A percentile compares a stretch with the other conserved stretches of the same genome.
phyloP scores from a whole-genome alignment of 2,329 filamentous ascomycete genomes.

The Dothideomycetes sp. region DNA sequence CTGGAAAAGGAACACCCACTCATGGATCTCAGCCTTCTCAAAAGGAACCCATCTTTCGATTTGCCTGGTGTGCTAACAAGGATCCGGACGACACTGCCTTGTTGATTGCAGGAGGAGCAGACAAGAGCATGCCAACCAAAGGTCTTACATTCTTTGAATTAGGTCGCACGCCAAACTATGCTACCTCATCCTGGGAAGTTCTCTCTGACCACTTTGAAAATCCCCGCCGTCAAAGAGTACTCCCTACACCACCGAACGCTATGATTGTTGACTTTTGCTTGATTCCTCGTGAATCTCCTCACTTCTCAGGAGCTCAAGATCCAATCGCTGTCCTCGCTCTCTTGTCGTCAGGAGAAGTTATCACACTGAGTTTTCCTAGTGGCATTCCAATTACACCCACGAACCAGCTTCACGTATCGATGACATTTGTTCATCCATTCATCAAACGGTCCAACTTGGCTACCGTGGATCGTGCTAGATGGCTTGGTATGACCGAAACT shows the following conservation, averaged over 20 bases:
- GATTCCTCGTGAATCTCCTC: slow-evolving; percentile 71
- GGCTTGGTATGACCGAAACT: slow-evolving; percentile 85
- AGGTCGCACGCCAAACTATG: slow-evolving; percentile 79
- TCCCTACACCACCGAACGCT: slow-evolving; percentile 68
- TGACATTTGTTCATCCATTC: slow-evolving; percentile 86
- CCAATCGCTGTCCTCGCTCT: slow-evolving; percentile 76
- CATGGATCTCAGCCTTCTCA: slow-evolving; percentile 43
- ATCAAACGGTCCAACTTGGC: slow-evolving; percentile 64
- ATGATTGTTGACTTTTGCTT: slow-evolving; percentile 73
- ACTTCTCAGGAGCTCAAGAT: slow-evolving; percentile 81
- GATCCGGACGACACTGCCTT: slow-evolving; percentile 91
- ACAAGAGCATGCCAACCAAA: slow-evolving; percentile 57
- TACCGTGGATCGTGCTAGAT: slow-evolving; percentile 65
- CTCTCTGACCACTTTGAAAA: slow-evolving; percentile 69
- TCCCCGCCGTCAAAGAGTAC: slow-evolving; percentile 59
- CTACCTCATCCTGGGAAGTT: slow-evolving; percentile 81
- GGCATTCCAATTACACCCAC: slow-evolving; percentile 86
- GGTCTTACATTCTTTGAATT: slow-evolving; percentile 85
- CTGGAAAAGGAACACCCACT: slow-evolving; percentile 28
- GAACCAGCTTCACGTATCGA: slow-evolving; percentile 80
- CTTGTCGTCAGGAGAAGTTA: slow-evolving; percentile 75
- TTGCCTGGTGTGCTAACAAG: slow-evolving; percentile 88
- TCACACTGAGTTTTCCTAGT: slow-evolving; percentile 85
- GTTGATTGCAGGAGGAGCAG: slow-evolving; percentile 72
- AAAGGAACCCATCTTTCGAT: slow-evolving; percentile 65